A percentile compares a stretch with the other conserved stretches of the same genome.
Evolutionary conservation across 371 early-diverging fungal species (phyloP).

Genomic region (Mortierella sp.): DNA sequence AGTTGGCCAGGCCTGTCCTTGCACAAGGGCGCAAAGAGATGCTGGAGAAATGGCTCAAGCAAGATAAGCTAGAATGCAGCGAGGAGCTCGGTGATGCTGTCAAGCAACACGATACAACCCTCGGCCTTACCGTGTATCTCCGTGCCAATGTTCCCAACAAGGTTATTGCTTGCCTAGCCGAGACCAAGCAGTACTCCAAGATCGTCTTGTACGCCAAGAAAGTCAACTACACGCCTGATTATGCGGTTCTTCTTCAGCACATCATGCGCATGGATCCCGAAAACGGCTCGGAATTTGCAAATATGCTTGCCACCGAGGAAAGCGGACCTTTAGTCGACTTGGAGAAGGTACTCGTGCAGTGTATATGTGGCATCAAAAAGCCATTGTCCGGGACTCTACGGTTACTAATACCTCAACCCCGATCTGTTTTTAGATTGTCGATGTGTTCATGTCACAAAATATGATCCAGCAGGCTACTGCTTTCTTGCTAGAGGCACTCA

Average conservation of each 20-base stretch:
- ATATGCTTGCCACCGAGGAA: constrained; percentile 84
- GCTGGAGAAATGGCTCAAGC: constrained; percentile 98
- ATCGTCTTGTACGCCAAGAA: constrained; percentile 95
- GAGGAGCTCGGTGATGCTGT: constrained; percentile 98
- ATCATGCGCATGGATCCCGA: constrained; percentile 93
- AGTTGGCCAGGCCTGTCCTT: constrained; percentile 93
- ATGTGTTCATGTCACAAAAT: constrained; percentile 92
- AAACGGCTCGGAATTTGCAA: constrained; percentile 94
- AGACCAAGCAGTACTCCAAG: constrained; percentile 95
- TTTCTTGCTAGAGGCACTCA: constrained; percentile 95
- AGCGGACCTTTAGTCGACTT: constrained; percentile 85
- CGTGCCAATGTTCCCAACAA: constrained; percentile 94
- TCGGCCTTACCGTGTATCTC: constrained; percentile 95
- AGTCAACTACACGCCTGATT: constrained; percentile 94
- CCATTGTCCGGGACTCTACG: no score
- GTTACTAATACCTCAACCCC: background rate
- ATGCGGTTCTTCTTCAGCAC: constrained; percentile 86
- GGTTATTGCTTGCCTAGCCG: constrained; percentile 95
- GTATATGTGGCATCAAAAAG: no score
- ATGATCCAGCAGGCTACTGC: constrained; percentile 97
- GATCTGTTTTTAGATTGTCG: constrained; percentile 75
- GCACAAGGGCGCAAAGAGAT: constrained; percentile 92
- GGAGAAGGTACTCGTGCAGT: constrained; percentile 64
- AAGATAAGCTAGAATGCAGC: constrained; percentile 96
- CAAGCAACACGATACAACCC: constrained; percentile 88